Conservation (phyloP, 1,139 yeast genomes). For the Pichia norvegensis region DNA sequence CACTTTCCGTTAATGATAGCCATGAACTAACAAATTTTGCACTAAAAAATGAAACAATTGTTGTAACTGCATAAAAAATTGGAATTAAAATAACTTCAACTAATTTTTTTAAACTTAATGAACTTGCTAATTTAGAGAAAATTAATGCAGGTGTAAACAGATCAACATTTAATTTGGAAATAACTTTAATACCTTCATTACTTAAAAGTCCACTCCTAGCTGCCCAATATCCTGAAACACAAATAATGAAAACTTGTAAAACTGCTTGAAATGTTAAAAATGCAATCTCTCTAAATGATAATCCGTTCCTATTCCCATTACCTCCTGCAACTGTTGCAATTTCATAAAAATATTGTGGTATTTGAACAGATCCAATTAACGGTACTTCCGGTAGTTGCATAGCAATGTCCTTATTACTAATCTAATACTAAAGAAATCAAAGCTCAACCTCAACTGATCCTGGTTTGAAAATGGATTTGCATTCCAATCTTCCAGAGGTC, state of each 20-base stretch:
- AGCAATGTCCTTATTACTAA: not conserved
- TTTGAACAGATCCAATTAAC: not conserved
- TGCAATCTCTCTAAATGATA: slow-evolving; percentile 38
- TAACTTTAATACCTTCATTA: slow-evolving; percentile 54
- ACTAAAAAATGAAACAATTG: slow-evolving; percentile 51
- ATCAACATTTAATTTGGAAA: slow-evolving; percentile 66
- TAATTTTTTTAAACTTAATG: slow-evolving; percentile 58
- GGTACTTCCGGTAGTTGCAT: not conserved
- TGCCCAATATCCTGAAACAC: slow-evolving; percentile 64
- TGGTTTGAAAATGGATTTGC: too few relatives aligned
- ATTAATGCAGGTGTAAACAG: slow-evolving; percentile 80
- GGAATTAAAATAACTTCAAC: slow-evolving; percentile 68
- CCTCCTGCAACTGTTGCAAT: slow-evolving; percentile 3
- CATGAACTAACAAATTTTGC: slow-evolving; percentile 43
- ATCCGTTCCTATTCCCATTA: slow-evolving; percentile 6
- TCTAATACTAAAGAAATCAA: slow-evolving; percentile 40
- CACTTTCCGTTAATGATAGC: slow-evolving; percentile 51
- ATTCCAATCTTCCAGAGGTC: too few relatives aligned
- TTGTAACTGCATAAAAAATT: slow-evolving; percentile 57
- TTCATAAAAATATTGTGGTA: not conserved
- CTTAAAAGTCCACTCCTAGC: slow-evolving; percentile 54
- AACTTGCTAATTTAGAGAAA: slow-evolving; percentile 70
- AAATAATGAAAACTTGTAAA: slow-evolving; percentile 64
- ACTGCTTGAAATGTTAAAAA: slow-evolving; percentile 72
- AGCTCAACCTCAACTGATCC: not conserved